These are phyloP conservation scores for Ophiostoma piceae DNA, from an alignment of 2,329 filamentous ascomycete genomes.

Conservation along the genomic window DNA sequence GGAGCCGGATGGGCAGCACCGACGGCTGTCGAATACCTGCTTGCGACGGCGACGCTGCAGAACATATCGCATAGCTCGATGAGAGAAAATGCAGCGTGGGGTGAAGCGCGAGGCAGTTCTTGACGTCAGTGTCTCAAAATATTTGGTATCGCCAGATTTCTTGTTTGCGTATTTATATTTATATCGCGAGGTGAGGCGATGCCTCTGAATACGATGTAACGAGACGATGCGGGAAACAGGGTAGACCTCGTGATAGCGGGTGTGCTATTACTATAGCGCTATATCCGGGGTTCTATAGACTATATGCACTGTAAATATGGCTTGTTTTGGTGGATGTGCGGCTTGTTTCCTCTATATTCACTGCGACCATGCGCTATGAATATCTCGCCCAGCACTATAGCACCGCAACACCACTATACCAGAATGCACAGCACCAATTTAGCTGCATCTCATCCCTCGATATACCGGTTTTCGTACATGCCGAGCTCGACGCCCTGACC, in stretches of 20 bases:
- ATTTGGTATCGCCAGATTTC: neutral
- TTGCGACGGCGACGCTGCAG: neutral
- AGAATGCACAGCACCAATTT: neutral
- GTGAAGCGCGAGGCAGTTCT: neutral
- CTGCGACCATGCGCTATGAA: neutral
- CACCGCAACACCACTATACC: neutral
- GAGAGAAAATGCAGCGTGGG: neutral
- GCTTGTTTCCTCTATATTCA: neutral
- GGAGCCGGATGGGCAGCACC: neutral
- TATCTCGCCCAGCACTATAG: neutral
- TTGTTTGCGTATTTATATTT: neutral
- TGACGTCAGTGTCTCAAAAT: neutral
- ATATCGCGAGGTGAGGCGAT: neutral
- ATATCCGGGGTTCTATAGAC: neutral
- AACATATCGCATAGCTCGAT: neutral
- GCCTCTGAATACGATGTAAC: neutral
- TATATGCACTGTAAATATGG: neutral
- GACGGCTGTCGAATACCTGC: neutral
- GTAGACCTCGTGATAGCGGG: neutral
- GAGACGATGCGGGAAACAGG: neutral
- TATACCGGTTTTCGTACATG: neutral
- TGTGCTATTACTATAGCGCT: neutral
- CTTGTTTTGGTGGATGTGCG: neutral
- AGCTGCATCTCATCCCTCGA: neutral
- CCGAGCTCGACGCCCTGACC: neutral